Base-by-base conservation (phyloP, 176 grass and related monocot genomes). In the Musa schizocarpa region DNA sequence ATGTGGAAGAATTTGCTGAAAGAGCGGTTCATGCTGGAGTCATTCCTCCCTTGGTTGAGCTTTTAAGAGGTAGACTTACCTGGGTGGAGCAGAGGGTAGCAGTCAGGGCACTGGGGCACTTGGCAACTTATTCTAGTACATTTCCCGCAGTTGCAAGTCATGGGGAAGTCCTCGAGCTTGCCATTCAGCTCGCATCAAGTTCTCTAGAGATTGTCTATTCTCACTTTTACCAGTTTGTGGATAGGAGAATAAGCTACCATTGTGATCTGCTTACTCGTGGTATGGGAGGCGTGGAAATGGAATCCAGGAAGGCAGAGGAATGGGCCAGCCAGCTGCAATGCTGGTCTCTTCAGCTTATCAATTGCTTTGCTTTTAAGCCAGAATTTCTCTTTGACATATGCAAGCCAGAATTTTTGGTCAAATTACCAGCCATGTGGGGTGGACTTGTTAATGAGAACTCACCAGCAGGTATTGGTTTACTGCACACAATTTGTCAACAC, bases 81-180 rank as follows among this genome's bases (percentile, higher is more conserved):
- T 99, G 95, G 95, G 95, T 99, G 22, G 95, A 99, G 58, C 95
- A 99, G 86, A 93, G 95, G 73, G 95, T 99, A 72, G 88, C 95
- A 1, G 90, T 99, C 83, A 88, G 95, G 80, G 95, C 90, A 66
- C 74, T 99, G 78, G 95, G 95, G 62, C 95, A 99, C 86, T 83
- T 99, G 86, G 95, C 95, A 53, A 94, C 95, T 56, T 99, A 99
- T 81, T 84, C 90, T 43, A 92, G 86, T 77, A 89, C 90, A 23
- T 99, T 99, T 77, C 76, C 88, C 74, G 84, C 88, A 53, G 85
- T 99, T 84, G 88, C 95, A n/a, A 86, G 89, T 73, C 82, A 99
- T 68, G 90, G 90, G 59, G 95, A 99, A 87, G 83, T 99, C 81
- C 90, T 99, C 79, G 95, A 99, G 77, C 90, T 99, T 26, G 84